Conservation (phyloP, 805 yeast genomes). For the Yarrowia sp. region DNA sequence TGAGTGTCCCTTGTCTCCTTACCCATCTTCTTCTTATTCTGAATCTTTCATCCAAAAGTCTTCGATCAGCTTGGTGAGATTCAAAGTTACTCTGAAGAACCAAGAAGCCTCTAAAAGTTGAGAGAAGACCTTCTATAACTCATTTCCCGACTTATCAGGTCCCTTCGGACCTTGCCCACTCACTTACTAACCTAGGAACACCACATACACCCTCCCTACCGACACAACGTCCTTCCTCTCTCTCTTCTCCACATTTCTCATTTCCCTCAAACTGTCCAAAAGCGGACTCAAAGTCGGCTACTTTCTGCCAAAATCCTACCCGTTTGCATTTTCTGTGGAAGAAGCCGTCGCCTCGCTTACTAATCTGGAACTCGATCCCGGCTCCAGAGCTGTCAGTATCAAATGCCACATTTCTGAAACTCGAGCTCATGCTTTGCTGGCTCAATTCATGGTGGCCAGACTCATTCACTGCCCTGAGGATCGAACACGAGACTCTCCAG, state of each 20-base stretch:
- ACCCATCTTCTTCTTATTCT: too few relatives aligned
- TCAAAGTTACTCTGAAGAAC: too few relatives aligned
- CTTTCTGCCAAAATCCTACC: conserved; percentile 14
- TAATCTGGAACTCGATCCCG: conserved; percentile 3
- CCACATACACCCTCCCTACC: conserved; percentile 20
- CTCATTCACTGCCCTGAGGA: conserved; percentile 78
- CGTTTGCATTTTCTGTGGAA: conserved; percentile 7
- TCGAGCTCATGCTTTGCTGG: conserved; percentile 20
- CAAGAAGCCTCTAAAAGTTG: too few relatives aligned
- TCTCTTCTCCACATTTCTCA: conserved; percentile 7
- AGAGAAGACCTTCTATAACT: too few relatives aligned
- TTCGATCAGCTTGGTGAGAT: too few relatives aligned
- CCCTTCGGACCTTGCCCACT: neutral
- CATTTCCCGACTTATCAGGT: neutral
- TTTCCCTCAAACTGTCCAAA: conserved; percentile 2
- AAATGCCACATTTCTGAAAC: conserved; percentile 19
- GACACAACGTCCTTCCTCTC: neutral
- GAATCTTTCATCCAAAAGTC: too few relatives aligned
- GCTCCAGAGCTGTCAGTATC: conserved; percentile 1
- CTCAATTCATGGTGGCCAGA: conserved; percentile 42
- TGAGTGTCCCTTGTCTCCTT: too few relatives aligned
- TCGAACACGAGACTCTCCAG: conserved; percentile 63
- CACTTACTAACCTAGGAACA: conserved; percentile 2
- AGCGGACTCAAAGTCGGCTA: conserved; percentile 25
- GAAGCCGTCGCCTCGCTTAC: neutral